A percentile compares a stretch with the other conserved stretches of the same genome.
These are phyloP conservation scores for Linaria vulgaris DNA, from an alignment of 257 asterid species.

Conservation along the genomic window DNA sequence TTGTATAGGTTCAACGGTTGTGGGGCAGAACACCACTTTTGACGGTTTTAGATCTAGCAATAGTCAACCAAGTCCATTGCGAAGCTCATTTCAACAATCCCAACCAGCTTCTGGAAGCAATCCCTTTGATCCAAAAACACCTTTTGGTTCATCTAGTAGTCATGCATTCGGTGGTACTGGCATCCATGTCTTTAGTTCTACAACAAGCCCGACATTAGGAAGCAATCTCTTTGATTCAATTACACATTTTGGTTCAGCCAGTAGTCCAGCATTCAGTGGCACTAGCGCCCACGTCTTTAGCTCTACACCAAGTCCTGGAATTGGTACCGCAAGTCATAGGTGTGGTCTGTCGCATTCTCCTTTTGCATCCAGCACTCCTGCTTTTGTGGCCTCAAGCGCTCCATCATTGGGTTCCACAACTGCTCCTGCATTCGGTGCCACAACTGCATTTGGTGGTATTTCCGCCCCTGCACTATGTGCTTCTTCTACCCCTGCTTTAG, in stretches of 20 bases:
- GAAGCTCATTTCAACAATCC: slow-evolving; percentile 83
- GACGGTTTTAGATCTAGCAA: slow-evolving; percentile 82
- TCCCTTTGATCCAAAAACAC: slow-evolving; percentile 70
- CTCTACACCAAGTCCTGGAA: slow-evolving; percentile 48
- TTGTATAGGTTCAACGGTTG: slow-evolving; percentile 60
- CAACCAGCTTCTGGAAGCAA: slow-evolving; percentile 92
- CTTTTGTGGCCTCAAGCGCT: slow-evolving; percentile 50
- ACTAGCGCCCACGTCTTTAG: slow-evolving; percentile 66
- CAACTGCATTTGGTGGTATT: too few relatives aligned
- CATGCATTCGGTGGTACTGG: slow-evolving; percentile 60
- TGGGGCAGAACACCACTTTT: slow-evolving; percentile 81
- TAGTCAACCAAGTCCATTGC: slow-evolving; percentile 81
- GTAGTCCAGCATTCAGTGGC: slow-evolving; percentile 62
- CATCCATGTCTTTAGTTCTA: slow-evolving; percentile 68
- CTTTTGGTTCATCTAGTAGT: slow-evolving; percentile 62
- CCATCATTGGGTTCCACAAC: slow-evolving; percentile 55
- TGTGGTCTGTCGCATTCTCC: slow-evolving; percentile 55
- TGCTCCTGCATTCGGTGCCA: slow-evolving; percentile 44
- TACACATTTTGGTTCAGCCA: slow-evolving; percentile 72
- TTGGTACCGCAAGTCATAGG: slow-evolving; percentile 55
- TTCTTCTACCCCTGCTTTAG: slow-evolving; percentile 52
- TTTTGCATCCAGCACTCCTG: slow-evolving; percentile 61
- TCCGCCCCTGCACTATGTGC: slow-evolving; percentile 43
- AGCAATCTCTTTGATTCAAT: slow-evolving; percentile 77
- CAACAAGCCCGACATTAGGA: slow-evolving; percentile 62